Evolutionary conservation across 164 flowering plant genomes (phyloP).

Genomic region (Vitis amurensis): DNA sequence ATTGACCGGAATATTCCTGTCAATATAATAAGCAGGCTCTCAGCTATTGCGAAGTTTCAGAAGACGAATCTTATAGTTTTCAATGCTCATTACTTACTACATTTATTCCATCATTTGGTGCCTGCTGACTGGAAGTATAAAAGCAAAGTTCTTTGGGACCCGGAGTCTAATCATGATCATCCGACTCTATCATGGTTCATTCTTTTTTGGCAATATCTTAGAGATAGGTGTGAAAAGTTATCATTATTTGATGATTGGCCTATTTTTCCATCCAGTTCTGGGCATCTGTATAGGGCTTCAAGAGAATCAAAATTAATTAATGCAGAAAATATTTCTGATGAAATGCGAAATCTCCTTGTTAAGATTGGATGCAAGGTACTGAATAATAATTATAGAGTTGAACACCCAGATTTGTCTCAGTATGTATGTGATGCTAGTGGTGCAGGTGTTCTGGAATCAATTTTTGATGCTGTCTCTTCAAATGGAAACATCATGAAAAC

Average conservation of each 20-base stretch:
- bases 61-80: slow-evolving; percentile 58
- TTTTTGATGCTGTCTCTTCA: slow-evolving; percentile 56
- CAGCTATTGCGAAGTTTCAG: slow-evolving; percentile 63
- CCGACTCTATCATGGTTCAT: slow-evolving; percentile 76
- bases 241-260: slow-evolving; percentile 91
- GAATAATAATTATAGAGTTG: slow-evolving; percentile 48
- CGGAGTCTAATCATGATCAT: slow-evolving; percentile 43
- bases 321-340: slow-evolving; percentile 50
- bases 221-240: slow-evolving; percentile 47
- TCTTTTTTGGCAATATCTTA: slow-evolving; percentile 80
- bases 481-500: slow-evolving; percentile 28
- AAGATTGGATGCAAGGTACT: slow-evolving; percentile 86
- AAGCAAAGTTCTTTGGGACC: slow-evolving; percentile 66
- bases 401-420: slow-evolving; percentile 61
- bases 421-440: slow-evolving; percentile 63
- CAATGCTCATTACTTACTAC: slow-evolving; percentile 44
- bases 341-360: slow-evolving; percentile 48
- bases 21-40: slow-evolving; percentile 50
- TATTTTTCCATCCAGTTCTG: slow-evolving; percentile 79
- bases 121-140: slow-evolving; percentile 80
- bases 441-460: slow-evolving; percentile 69
- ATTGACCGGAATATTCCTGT: slow-evolving; percentile 70
- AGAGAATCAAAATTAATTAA: slow-evolving; percentile 59
- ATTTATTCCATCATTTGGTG: slow-evolving; percentile 60
- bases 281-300: slow-evolving; percentile 72